Evolutionary conservation across 1,139 yeast genomes (phyloP).

Genomic region (Diutina catenulata): DNA sequence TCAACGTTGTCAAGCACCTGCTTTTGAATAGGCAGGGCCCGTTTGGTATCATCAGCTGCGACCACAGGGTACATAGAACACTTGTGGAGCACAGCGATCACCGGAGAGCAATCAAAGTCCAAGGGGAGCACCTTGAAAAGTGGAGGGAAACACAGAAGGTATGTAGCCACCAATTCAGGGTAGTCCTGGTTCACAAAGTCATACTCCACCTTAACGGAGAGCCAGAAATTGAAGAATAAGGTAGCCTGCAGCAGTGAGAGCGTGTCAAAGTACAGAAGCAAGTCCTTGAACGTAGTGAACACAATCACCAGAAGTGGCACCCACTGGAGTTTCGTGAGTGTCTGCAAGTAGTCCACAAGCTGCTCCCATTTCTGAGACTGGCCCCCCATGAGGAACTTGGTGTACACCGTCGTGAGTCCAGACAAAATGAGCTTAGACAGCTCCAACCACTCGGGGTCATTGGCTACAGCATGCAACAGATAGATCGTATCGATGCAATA

Average conservation of each 20-base stretch:
- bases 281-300: conserved; percentile 38
- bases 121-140: conserved; percentile 26
- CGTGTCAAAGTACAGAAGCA: conserved; percentile 23
- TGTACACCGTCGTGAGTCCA: conserved; percentile 45
- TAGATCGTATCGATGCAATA: conserved; percentile 26
- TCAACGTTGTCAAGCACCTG: conserved; percentile 35
- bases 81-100: conserved; percentile 38
- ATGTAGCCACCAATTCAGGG: conserved; percentile 44
- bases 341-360: conserved; percentile 35
- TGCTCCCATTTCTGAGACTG: conserved; percentile 34
- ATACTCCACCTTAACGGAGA: conserved; percentile 43
- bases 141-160: conserved; percentile 37
- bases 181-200: conserved; percentile 41
- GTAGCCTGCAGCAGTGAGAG: conserved; percentile 6
- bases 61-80: conserved; percentile 60
- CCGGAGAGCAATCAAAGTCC: conserved; percentile 19
- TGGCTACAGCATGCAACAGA: conserved; percentile 14
- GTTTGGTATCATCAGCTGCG: conserved; percentile 24
- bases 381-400: conserved; percentile 28
- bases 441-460: conserved; percentile 22
- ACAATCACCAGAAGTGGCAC: conserved; percentile 38
- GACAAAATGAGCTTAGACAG: conserved; percentile 44
- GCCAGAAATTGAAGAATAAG: conserved; percentile 54
- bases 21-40: conserved; percentile 44
- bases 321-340: conserved; percentile 26